A percentile compares a stretch with the other conserved stretches of the same genome.
phyloP scores from a whole-genome alignment of 2,329 filamentous ascomycete genomes.

The Fusarium albidum region DNA sequence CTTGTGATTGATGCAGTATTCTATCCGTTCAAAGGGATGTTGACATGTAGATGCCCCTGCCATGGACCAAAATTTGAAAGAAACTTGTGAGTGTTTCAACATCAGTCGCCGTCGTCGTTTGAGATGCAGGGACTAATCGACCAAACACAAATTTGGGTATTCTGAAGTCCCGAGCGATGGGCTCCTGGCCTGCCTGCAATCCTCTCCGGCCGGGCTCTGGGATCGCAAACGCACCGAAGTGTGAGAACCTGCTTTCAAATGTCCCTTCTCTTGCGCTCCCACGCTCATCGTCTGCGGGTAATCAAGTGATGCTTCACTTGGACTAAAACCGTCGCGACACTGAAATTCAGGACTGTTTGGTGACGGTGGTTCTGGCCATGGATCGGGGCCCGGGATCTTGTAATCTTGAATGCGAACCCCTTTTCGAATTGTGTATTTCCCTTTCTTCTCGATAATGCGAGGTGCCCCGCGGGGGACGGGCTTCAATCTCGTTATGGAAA shows the following conservation, averaged over 20 bases:
- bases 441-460: constrained; percentile 37
- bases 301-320: constrained; percentile 26
- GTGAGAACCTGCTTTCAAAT: neutral
- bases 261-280: neutral
- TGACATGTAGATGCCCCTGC: constrained; percentile 45
- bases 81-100: neutral
- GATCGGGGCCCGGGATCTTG: constrained; percentile 26
- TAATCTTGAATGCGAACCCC: constrained; percentile 44
- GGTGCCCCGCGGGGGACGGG: constrained; percentile 40
- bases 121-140: neutral
- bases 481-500: constrained; percentile 24
- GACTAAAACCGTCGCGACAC: constrained; percentile 44
- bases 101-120: neutral
- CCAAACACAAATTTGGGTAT: neutral
- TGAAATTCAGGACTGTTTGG: constrained; percentile 34
- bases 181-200: neutral
- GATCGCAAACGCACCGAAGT: neutral
- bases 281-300: constrained; percentile 23
- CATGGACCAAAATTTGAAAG: constrained; percentile 25
- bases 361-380: neutral
- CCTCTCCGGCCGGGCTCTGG: neutral
- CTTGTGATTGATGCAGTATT: constrained; percentile 34
- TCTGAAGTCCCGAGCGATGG: constrained; percentile 15
- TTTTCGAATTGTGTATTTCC: constrained; percentile 39
- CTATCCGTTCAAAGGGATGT: constrained; percentile 26